phyloP scores from a whole-genome alignment of 208 protist species.

The Acanthamoeba triangularis region DNA sequence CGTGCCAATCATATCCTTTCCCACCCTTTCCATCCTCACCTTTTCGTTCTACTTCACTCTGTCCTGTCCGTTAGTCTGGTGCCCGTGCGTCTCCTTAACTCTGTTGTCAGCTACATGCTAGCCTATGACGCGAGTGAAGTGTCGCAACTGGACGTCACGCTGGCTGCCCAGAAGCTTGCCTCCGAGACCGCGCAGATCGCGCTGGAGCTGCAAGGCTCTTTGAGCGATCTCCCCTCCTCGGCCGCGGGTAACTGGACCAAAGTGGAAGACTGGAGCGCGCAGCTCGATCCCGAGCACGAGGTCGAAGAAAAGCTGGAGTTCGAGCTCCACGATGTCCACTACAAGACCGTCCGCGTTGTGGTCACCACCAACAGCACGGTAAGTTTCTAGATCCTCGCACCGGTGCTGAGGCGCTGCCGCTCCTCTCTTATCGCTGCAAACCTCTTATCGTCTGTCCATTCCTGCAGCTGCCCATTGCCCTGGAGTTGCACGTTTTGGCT shows the following conservation, averaged over 20 bases:
- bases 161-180: slow-evolving; percentile 50
- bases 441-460: not conserved
- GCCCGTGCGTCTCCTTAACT: slow-evolving; percentile 6
- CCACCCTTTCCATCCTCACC: not conserved
- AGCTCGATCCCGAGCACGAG: slow-evolving; percentile 1
- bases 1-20: slow-evolving; percentile 64
- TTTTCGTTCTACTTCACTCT: not conserved
- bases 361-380: slow-evolving; percentile 68
- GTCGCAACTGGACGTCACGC: not conserved
- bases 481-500: not conserved
- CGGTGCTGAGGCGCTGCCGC: not conserved
- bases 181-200: not conserved
- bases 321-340: slow-evolving; percentile 22
- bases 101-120: slow-evolving; percentile 32
- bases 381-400: not conserved
- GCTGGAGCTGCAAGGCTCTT: not conserved
- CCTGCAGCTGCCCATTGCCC: slow-evolving; percentile 3
- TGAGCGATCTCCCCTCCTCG: not conserved
- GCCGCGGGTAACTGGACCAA: not conserved
- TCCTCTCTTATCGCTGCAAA: not conserved
- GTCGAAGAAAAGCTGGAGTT: slow-evolving; percentile 40
- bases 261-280: not conserved
- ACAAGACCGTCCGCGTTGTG: not conserved
- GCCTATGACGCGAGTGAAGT: slow-evolving; percentile 6
- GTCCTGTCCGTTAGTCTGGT: not conserved